Percentiles rank a stretch among this genome's conserved stretches.
Evolutionary conservation across 1,284 basidiomycete genomes (phyloP).

Genomic region (Cryptococcus floricola): DNA sequence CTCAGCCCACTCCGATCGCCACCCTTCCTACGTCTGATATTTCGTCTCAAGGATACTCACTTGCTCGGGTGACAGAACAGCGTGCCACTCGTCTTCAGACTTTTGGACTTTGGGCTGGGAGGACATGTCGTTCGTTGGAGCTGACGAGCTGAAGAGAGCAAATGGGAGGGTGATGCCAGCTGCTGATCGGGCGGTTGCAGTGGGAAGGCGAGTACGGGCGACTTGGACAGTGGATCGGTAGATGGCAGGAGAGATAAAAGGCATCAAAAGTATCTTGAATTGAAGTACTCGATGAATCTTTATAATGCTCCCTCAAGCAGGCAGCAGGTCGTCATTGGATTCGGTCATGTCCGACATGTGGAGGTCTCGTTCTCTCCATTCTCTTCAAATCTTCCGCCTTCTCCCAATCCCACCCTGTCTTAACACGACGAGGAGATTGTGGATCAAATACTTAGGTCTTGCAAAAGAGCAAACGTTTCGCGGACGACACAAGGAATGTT

Average conservation of each 20-base stretch:
- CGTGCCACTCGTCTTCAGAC: conserved; percentile 79
- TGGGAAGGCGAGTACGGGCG: conserved; percentile 4
- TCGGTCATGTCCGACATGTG: too few relatives aligned
- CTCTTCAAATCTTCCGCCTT: too few relatives aligned
- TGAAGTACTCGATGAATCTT: too few relatives aligned
- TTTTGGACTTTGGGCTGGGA: conserved; percentile 52
- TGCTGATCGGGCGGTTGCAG: conserved; percentile 14
- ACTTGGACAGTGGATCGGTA: conserved; percentile 11
- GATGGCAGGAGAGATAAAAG: conserved; percentile 15
- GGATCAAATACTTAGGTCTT: too few relatives aligned
- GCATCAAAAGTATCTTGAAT: conserved; percentile 12
- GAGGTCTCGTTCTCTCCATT: too few relatives aligned
- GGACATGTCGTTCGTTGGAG: conserved; percentile 8
- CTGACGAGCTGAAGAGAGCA: conserved; percentile 23
- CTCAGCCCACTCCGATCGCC: neutral
- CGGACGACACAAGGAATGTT: too few relatives aligned
- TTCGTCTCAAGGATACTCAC: conserved; percentile 52
- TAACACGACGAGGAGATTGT: too few relatives aligned
- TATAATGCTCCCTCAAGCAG: too few relatives aligned
- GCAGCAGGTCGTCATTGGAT: too few relatives aligned
- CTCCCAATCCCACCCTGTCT: too few relatives aligned
- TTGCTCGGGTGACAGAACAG: conserved; percentile 75
- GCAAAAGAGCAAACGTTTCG: too few relatives aligned
- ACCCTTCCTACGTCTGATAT: neutral
- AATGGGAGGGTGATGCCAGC: conserved; percentile 26